Percentiles rank a stretch among this genome's conserved stretches.
phyloP scores from a whole-genome alignment of 331 rosid species.

The Malus hybrid region DNA sequence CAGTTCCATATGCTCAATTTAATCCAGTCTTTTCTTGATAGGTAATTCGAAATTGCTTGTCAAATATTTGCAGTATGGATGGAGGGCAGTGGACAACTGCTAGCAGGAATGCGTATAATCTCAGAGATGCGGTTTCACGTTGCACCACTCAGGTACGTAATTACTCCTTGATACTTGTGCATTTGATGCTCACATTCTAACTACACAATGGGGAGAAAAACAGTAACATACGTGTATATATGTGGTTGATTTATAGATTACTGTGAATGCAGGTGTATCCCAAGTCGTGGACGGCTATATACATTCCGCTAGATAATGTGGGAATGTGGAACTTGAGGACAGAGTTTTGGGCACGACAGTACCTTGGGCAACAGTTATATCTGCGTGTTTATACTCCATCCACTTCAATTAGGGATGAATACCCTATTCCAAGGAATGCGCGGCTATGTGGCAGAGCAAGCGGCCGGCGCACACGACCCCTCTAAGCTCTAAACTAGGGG shows the following conservation, averaged over 20 bases:
- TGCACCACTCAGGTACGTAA: slow-evolving; percentile 70
- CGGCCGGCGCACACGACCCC: slow-evolving; percentile 90
- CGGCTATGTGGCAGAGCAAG: slow-evolving; percentile 80
- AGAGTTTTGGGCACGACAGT: slow-evolving; percentile 97
- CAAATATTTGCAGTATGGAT: slow-evolving; percentile 62
- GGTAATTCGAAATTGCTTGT: neutral
- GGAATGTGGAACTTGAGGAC: slow-evolving; percentile 98
- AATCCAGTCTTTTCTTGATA: neutral
- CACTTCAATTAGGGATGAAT: slow-evolving; percentile 88
- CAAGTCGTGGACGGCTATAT: slow-evolving; percentile 81
- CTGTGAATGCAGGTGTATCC: slow-evolving; percentile 72
- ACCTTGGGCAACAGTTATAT: slow-evolving; percentile 88
- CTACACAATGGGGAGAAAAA: neutral
- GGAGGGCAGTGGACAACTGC: slow-evolving; percentile 80
- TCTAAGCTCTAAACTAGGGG: slow-evolving; percentile 24
- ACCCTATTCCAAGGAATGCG: slow-evolving; percentile 90
- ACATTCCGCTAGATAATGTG: slow-evolving; percentile 87
- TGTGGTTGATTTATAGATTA: too few relatives aligned
- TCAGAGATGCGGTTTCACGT: slow-evolving; percentile 84
- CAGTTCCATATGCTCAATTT: neutral
- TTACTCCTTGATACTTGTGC: neutral
- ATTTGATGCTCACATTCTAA: neutral
- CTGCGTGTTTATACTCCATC: slow-evolving; percentile 71
- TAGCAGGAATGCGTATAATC: slow-evolving; percentile 75
- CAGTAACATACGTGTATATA: too few relatives aligned